Evolutionary conservation across 1,139 yeast genomes (phyloP).

Genomic region (Saccharomyces hybrid): DNA sequence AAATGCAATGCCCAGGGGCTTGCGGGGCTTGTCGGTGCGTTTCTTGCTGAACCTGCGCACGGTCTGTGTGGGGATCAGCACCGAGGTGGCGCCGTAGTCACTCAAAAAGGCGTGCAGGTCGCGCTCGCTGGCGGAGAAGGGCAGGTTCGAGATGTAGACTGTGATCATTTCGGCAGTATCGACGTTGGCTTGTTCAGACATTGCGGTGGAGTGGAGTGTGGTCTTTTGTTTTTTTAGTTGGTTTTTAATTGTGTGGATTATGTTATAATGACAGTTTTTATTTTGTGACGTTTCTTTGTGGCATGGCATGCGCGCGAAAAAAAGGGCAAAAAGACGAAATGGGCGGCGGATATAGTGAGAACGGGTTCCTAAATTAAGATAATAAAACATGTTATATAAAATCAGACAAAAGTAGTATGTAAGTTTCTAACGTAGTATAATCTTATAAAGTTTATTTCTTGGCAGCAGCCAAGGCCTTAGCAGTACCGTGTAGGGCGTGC

Average conservation of each 20-base stretch:
- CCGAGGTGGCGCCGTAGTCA: constrained; percentile 33
- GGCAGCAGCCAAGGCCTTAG: constrained; percentile 79
- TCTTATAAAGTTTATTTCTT: constrained; percentile 17
- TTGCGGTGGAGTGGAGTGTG: neutral
- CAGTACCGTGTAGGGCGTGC: constrained; percentile 97
- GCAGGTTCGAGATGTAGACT: constrained; percentile 47
- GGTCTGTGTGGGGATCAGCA: constrained; percentile 49
- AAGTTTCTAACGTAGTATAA: neutral
- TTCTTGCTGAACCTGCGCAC: constrained; percentile 39
- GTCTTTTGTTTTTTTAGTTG: neutral
- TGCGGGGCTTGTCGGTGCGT: constrained; percentile 36
- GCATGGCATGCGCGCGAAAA: neutral
- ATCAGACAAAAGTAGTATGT: neutral
- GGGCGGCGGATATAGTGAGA: neutral
- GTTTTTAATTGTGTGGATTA: neutral
- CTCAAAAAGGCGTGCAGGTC: constrained; percentile 42
- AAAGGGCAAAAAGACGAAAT: neutral
- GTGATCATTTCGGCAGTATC: constrained; percentile 20
- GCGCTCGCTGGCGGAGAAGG: constrained; percentile 45
- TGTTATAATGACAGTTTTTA: neutral
- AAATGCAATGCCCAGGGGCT: constrained; percentile 58
- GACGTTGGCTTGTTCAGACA: constrained; percentile 4
- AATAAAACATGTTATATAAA: neutral
- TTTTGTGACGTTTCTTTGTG: neutral
- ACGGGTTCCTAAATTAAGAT: neutral